Evolutionary conservation across 2,329 filamentous ascomycete species (phyloP), one percentile per base, ranked within the genome.

Genomic region (Pseudophaeomoniella oleicola): DNA sequence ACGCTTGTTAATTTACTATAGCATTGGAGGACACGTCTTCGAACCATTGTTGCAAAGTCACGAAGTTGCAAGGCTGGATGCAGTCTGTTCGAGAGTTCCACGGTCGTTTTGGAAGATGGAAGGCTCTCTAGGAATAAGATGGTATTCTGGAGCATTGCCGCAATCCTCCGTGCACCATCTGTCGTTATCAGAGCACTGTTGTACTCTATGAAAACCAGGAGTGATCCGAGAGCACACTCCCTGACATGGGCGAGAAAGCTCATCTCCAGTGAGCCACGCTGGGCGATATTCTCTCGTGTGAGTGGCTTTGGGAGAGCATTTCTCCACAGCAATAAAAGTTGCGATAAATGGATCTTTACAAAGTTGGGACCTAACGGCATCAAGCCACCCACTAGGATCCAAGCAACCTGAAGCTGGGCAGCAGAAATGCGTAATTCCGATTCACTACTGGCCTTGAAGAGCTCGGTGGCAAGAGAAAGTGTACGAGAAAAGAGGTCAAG

Each of bases 341-440:
- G 90, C 2, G 87, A 88, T 5, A 98, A 70, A 58, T 98, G 90
- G 16, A 96, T 96, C 60, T 98, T 98, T 57, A 96, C 88, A 56
- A 98, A 98, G 56, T 94, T 96, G 3, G 90, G 88, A 0, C 90
- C 90, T 1, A 98, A 70, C 1, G 87, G 86, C 88, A 96, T 96
- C 37, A 98, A 64, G 0, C 92, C 90, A 27, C 92, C 90, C 33
- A 98, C 93, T 39, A 98, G 65, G 34, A 93, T 92, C 88, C 90
- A 98, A 4, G 90, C 90, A 2, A 98, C 87, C 54, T 98, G 90
- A 16, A 98, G 86, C 52, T 98, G 90, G 1, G 86, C 94, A 49
- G 84, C 84, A 4, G 90, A 93, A 22, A 90, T 77, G 17, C 88
- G 78, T 37, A 98, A 66, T 53, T 98, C 88, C 1, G 85, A 90